A percentile compares a stretch with the other conserved stretches of the same genome.
Evolutionary conservation across 2,329 filamentous ascomycete species (phyloP).

Genomic region (Alternaria triticina): DNA sequence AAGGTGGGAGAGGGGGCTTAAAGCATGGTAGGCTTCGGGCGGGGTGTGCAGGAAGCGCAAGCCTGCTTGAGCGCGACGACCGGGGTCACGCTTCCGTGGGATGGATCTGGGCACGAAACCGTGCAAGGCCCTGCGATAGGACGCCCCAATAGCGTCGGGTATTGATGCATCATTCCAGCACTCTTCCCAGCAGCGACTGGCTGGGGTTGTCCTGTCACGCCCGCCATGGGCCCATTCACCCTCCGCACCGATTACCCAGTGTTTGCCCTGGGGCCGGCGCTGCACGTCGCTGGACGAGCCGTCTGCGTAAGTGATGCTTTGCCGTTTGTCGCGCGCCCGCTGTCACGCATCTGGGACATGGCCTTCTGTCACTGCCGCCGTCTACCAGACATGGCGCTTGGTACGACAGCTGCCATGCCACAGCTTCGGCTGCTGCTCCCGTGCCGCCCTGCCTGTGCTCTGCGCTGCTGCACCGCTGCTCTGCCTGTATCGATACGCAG

Average conservation of each 20-base stretch:
- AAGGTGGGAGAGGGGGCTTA: slow-evolving; percentile 37
- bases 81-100: slow-evolving; percentile 26
- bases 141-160: slow-evolving; percentile 45
- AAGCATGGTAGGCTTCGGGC: slow-evolving; percentile 18
- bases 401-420: slow-evolving; percentile 31
- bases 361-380: neutral
- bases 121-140: slow-evolving; percentile 32
- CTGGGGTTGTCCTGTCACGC: slow-evolving; percentile 22
- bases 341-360: slow-evolving; percentile 10
- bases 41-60: slow-evolving; percentile 17
- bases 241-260: slow-evolving; percentile 14
- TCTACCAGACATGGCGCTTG: slow-evolving; percentile 12
- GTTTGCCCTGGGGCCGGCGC: slow-evolving; percentile 25
- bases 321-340: slow-evolving; percentile 24
- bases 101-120: slow-evolving; percentile 29
- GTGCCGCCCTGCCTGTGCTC: slow-evolving; percentile 19
- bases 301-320: slow-evolving; percentile 26
- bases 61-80: slow-evolving; percentile 8
- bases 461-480: neutral
- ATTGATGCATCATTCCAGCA: slow-evolving; percentile 37
- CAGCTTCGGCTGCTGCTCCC: slow-evolving; percentile 22
- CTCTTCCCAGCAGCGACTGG: slow-evolving; percentile 28
- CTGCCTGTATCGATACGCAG: slow-evolving; percentile 25
- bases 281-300: slow-evolving; percentile 11
- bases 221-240: slow-evolving; percentile 21